phyloP scores from a whole-genome alignment of 257 asterid species.

The Orobanche coerulescens region DNA sequence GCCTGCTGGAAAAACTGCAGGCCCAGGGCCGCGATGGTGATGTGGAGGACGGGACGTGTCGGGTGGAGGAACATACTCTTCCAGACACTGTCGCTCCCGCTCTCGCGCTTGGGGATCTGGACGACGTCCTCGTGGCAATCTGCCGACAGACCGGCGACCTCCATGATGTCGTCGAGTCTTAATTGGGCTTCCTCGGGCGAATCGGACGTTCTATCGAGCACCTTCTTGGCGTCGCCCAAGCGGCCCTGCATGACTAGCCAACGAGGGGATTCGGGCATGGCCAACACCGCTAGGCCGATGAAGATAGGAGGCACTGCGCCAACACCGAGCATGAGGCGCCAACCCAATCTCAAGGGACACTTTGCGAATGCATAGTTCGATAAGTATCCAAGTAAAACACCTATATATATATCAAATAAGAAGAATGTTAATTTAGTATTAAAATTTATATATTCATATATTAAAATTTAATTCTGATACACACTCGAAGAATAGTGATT shows the following conservation, averaged over 20 bases:
- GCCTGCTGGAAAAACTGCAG: constrained; percentile 36
- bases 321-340: background rate
- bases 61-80: background rate
- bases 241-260: constrained; percentile 10
- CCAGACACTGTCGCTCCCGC: background rate
- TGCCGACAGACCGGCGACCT: background rate
- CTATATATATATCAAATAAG: no score
- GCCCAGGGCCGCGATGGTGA: constrained; percentile 16
- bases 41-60: background rate
- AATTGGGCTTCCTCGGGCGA: background rate
- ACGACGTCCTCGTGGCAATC: background rate
- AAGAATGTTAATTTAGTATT: no score
- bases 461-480: no score
- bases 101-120: background rate
- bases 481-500: no score
- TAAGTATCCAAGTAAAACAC: background rate
- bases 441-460: no score
- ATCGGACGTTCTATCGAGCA: background rate
- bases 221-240: background rate
- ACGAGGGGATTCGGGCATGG: constrained; percentile 7
- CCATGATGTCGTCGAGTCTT: background rate
- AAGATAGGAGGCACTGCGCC: background rate
- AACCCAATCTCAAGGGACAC: background rate
- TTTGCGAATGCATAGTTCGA: background rate
- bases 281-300: background rate